phyloP scores from a whole-genome alignment of 2,329 filamentous ascomycete species.

The Sporothrix humicola region DNA sequence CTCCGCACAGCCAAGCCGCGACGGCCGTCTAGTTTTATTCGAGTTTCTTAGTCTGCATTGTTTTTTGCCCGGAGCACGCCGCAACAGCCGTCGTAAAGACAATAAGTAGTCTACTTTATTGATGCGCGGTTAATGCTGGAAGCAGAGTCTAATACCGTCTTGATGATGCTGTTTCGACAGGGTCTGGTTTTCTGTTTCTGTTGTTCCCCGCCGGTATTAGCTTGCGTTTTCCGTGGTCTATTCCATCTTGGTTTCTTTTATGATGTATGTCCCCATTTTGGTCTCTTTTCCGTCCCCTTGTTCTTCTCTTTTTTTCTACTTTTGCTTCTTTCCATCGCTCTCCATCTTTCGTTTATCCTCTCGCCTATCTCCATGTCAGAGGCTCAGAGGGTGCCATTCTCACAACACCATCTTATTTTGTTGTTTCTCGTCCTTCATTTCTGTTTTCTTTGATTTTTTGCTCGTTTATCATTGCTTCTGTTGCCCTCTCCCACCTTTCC shows the following conservation, averaged over 20 bases:
- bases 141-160: not conserved
- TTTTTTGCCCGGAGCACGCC: not conserved
- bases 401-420: no score
- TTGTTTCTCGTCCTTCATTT: not conserved
- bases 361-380: not conserved
- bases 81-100: not conserved
- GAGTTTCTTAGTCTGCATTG: no score
- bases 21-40: not conserved
- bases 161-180: not conserved
- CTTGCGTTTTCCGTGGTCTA: not conserved
- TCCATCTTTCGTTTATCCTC: not conserved
- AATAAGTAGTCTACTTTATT: not conserved
- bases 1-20: not conserved
- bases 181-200: not conserved
- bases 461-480: not conserved
- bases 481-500: not conserved
- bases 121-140: slow-evolving; percentile 7
- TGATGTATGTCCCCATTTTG: not conserved
- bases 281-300: not conserved
- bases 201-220: not conserved
- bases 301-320: not conserved
- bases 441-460: not conserved
- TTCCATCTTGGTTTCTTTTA: not conserved
- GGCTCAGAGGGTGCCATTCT: no score
- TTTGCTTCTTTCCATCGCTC: not conserved